A percentile compares a stretch with the other conserved stretches of the same genome.
Conservation (phyloP, 352 stramenopile genomes). For the Phytophthora macrochlamydospora region DNA sequence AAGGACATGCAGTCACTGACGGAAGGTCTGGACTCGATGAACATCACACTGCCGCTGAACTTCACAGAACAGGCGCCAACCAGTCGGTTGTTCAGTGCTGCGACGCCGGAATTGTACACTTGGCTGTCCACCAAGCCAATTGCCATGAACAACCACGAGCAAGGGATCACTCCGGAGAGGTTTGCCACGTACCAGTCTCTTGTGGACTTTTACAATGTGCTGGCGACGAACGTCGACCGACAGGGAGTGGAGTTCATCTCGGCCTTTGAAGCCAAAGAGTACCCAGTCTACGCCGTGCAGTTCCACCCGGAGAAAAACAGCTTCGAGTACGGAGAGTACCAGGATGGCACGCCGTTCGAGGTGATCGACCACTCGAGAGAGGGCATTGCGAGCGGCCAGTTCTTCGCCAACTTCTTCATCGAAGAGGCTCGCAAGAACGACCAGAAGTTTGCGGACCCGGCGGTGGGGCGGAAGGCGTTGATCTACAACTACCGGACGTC, state of each 20-base stretch:
- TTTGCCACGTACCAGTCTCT: constrained; percentile 58
- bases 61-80: constrained; percentile 52
- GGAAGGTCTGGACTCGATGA: constrained; percentile 71
- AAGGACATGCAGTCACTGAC: constrained; percentile 51
- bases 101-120: constrained; percentile 45
- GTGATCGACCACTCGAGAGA: constrained; percentile 83
- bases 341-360: constrained; percentile 70
- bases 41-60: constrained; percentile 85
- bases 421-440: constrained; percentile 77
- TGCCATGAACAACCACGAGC: constrained; percentile 80
- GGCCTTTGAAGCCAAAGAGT: constrained; percentile 84
- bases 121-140: constrained; percentile 63
- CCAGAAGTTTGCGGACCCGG: constrained; percentile 47
- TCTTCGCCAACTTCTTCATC: constrained; percentile 80
- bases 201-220: constrained; percentile 61
- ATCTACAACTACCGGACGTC: constrained; percentile 81
- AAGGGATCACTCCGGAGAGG: constrained; percentile 56
- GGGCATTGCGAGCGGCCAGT: constrained; percentile 53
- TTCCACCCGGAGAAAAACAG: constrained; percentile 94
- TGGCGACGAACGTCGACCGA: constrained; percentile 68
- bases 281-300: constrained; percentile 90
- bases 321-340: constrained; percentile 87
- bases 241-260: constrained; percentile 84
- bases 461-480: constrained; percentile 47
- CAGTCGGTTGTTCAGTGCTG: constrained; percentile 60